These are phyloP conservation scores for Skeletonema menzelii DNA, from an alignment of 108 stramenopile genomes.

Conservation along the genomic window DNA sequence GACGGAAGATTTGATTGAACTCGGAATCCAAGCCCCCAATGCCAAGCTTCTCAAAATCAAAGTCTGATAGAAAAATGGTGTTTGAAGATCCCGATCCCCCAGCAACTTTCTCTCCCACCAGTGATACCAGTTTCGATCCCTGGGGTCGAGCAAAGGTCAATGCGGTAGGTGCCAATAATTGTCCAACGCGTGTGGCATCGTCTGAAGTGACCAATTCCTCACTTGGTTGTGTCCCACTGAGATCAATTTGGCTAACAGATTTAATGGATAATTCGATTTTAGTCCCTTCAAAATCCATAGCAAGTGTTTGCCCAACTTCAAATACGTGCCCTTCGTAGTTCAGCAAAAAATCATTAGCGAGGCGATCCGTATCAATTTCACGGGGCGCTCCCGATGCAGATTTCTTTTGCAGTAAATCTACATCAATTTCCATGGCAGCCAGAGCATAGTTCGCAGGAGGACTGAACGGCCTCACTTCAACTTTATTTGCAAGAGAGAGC, in stretches of 20 bases:
- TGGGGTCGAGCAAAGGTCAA: slow-evolving; percentile 65
- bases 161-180: slow-evolving; percentile 63
- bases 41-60: slow-evolving; percentile 97
- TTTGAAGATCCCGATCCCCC: slow-evolving; percentile 65
- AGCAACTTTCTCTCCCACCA: slow-evolving; percentile 67
- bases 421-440: slow-evolving; percentile 65
- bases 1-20: slow-evolving; percentile 98
- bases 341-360: slow-evolving; percentile 66
- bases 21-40: slow-evolving; percentile 97
- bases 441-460: slow-evolving; percentile 60
- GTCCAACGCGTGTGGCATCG: slow-evolving; percentile 48
- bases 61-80: slow-evolving; percentile 88
- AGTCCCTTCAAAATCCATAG: slow-evolving; percentile 91
- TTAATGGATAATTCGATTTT: slow-evolving; percentile 72
- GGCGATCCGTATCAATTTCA: slow-evolving; percentile 82
- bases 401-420: slow-evolving; percentile 79
- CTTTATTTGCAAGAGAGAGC: slow-evolving; percentile 54
- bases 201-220: slow-evolving; percentile 15
- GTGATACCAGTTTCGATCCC: slow-evolving; percentile 40
- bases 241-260: slow-evolving; percentile 49
- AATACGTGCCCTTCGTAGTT: slow-evolving; percentile 79
- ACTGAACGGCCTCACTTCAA: slow-evolving; percentile 59
- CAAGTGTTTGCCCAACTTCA: slow-evolving; percentile 71
- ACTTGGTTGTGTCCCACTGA: slow-evolving; percentile 27
- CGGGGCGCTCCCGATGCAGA: slow-evolving; percentile 36